A percentile compares a stretch with the other conserved stretches of the same genome.
phyloP scores from a whole-genome alignment of 352 stramenopile species.

The Phytophthora kernoviae region DNA sequence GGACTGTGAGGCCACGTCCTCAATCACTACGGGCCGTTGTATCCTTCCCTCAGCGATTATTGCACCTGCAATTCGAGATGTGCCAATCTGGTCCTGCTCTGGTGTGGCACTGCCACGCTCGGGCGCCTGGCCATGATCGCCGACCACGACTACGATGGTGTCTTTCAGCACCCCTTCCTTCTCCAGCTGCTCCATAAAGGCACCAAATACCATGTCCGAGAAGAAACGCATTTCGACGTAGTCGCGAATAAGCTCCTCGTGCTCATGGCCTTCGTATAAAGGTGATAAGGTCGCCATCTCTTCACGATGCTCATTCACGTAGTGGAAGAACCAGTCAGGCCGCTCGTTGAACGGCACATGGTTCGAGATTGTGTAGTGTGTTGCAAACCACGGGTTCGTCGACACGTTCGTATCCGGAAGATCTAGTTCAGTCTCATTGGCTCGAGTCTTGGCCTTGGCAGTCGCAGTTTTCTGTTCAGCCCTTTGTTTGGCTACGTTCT shows the following conservation, averaged over 20 bases:
- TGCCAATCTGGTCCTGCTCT: constrained; percentile 53
- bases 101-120: constrained; percentile 51
- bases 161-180: constrained; percentile 60
- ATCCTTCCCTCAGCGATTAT: constrained; percentile 67
- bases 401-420: constrained; percentile 17
- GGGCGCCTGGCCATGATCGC: constrained; percentile 68
- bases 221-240: constrained; percentile 77
- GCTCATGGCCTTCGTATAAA: constrained; percentile 48
- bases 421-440: constrained; percentile 13
- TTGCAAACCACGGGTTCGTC: constrained; percentile 60
- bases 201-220: constrained; percentile 57
- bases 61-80: constrained; percentile 49
- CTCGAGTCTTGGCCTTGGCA: constrained; percentile 10
- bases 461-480: constrained; percentile 14
- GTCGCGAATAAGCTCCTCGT: constrained; percentile 51
- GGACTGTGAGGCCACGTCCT: constrained; percentile 52
- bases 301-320: constrained; percentile 24
- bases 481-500: constrained; percentile 31
- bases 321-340: constrained; percentile 63
- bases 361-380: constrained; percentile 79
- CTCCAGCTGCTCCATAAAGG: constrained; percentile 64
- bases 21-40: constrained; percentile 39
- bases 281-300: constrained; percentile 49
- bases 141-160: constrained; percentile 66
- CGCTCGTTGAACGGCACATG: constrained; percentile 67